These are phyloP conservation scores for Penicillium atrosanguineum DNA, from an alignment of 495 filamentous ascomycete genomes.

Conservation along the genomic window DNA sequence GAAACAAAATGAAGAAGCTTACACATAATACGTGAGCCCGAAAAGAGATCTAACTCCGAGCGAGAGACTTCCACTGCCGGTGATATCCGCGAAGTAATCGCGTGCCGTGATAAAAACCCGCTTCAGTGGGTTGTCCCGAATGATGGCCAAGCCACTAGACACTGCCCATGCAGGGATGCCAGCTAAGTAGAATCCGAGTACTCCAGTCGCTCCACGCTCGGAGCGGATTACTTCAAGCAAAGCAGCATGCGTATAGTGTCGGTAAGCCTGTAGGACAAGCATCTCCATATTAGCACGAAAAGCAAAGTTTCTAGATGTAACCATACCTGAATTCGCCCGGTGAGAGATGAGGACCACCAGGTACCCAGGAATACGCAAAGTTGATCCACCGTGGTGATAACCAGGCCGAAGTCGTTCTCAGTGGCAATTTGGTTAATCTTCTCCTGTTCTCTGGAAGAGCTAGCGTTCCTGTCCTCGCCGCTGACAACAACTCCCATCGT, in stretches of 20 bases:
- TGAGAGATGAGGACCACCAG: constrained; percentile 44
- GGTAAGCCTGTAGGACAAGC: constrained; percentile 38
- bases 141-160: constrained; percentile 39
- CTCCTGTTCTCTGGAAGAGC: constrained; percentile 37
- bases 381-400: constrained; percentile 43
- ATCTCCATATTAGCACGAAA: constrained; percentile 4
- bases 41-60: constrained; percentile 30
- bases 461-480: constrained; percentile 36
- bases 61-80: constrained; percentile 22
- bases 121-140: constrained; percentile 39
- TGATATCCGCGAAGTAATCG: constrained; percentile 24
- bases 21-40: constrained; percentile 34
- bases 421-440: constrained; percentile 41
- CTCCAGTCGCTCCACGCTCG: constrained; percentile 35
- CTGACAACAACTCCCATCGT: constrained; percentile 54
- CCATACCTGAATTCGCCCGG: constrained; percentile 47
- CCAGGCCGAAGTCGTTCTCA: constrained; percentile 51
- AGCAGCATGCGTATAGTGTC: constrained; percentile 39
- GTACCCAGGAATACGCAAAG: constrained; percentile 41
- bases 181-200: constrained; percentile 42
- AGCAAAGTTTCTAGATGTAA: not conserved
- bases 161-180: constrained; percentile 46
- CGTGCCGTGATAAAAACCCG: constrained; percentile 31
- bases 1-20: constrained; percentile 8
- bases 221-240: constrained; percentile 36